A percentile compares a stretch with the other conserved stretches of the same genome.
Evolutionary conservation across 164 flowering plant species (phyloP).

Genomic region (Chimonanthus salicifolius): DNA sequence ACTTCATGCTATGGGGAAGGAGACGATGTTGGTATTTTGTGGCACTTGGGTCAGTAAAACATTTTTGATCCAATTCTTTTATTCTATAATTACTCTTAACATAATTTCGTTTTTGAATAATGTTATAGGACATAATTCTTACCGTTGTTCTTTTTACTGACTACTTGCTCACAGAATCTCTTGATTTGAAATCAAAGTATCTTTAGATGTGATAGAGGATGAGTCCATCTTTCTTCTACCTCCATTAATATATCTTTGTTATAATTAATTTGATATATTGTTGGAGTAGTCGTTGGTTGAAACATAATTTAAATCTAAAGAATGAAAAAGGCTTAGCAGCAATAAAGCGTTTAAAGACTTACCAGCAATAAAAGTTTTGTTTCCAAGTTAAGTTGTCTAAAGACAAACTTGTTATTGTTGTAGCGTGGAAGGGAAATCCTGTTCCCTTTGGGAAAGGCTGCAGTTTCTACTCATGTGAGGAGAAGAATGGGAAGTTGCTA

Average conservation of each 20-base stretch:
- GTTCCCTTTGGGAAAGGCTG: conserved; percentile 8
- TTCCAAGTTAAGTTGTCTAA: neutral
- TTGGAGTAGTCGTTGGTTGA: neutral
- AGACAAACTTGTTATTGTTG: neutral
- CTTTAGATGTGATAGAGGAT: too few species aligned
- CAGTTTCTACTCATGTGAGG: neutral
- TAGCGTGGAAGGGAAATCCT: conserved; percentile 1
- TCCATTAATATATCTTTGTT: too few species aligned
- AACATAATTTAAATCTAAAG: too few species aligned
- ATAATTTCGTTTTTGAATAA: neutral
- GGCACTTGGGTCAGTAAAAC: conserved; percentile 1
- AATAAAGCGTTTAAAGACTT: too few species aligned
- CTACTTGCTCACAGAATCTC: neutral
- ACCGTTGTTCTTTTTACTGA: too few species aligned
- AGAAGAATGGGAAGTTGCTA: neutral
- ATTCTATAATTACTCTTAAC: neutral
- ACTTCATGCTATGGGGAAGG: conserved; percentile 7
- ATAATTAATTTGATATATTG: neutral
- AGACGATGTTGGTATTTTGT: conserved; percentile 1
- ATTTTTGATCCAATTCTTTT: neutral
- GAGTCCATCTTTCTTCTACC: too few species aligned
- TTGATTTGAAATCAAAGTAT: too few species aligned
- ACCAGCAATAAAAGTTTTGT: neutral
- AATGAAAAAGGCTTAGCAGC: neutral
- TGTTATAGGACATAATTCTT: neutral